These are phyloP conservation scores for Mimosa pudica DNA, from an alignment of 306 rosid genomes.

Conservation along the genomic window DNA sequence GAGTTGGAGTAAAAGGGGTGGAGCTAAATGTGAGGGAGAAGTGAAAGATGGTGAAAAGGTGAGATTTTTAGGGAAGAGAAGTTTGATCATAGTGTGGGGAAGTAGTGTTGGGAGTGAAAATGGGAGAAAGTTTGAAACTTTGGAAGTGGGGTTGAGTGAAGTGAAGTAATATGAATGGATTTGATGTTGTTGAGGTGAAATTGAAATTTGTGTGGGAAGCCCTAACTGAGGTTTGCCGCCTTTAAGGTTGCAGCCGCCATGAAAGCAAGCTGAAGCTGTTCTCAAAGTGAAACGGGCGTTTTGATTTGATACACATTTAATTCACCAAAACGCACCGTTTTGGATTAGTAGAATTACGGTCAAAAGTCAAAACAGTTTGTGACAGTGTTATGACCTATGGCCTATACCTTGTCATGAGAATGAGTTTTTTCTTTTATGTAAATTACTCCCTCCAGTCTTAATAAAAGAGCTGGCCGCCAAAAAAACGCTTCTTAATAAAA, in stretches of 20 bases:
- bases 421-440: too few relatives aligned
- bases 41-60: slow-evolving; percentile 15
- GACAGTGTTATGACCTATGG: too few relatives aligned
- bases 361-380: too few relatives aligned
- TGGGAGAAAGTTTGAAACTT: background rate
- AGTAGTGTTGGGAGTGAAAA: background rate
- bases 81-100: slow-evolving; percentile 30
- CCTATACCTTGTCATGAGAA: too few relatives aligned
- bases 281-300: background rate
- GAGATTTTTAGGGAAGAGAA: slow-evolving; percentile 26
- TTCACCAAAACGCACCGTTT: too few relatives aligned
- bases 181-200: background rate
- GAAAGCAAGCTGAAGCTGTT: background rate
- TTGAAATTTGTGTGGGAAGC: background rate
- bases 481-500: too few relatives aligned
- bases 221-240: slow-evolving; percentile 5
- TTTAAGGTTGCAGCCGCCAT: background rate
- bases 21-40: slow-evolving; percentile 5
- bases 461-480: too few relatives aligned
- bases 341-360: too few relatives aligned
- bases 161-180: background rate
- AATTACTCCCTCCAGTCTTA: too few relatives aligned
- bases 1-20: slow-evolving; percentile 36
- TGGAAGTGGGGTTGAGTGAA: background rate
- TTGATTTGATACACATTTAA: background rate